Evolutionary conservation across 371 early-diverging fungal genomes (phyloP), one percentile per base, ranked within the genome.

Genomic region (Saksenaea vasiformis): DNA sequence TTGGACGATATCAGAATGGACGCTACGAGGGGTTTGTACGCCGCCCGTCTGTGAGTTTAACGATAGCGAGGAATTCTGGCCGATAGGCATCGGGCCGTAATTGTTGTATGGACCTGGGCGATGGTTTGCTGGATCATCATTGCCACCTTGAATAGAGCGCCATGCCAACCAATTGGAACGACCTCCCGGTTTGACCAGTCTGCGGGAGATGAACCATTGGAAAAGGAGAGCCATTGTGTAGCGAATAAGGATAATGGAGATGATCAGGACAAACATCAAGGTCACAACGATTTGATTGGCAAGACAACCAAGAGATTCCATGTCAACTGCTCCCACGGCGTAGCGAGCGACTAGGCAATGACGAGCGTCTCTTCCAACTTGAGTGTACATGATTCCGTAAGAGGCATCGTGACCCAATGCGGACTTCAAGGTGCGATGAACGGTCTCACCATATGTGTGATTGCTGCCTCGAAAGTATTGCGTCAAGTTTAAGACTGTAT

Each of bases 191-290:
- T 77, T 80, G 24, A 73, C 82, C 37, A 84, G 62, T 54, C 73
- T 64, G 47, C 76, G 67, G 1, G 76, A 54, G 44, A 83, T 77
- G 51, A 83, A 67, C 88, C 88, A 85, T 56, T 85, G 85, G 73
- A 89, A 90, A 7, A 83, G 55, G 0, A 85, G 65, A 0, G 90
- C 90, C 67, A 90, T 80, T 0, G 84, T 66, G 63, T 88, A 89
- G 3, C 82, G 80, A 5, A 80, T 68, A n/a, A 76, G 65, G 55
- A 84, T 75, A 36, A 84, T 67, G 11, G 70, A 72, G n/a, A 82
- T 57, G 62, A 84, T 79, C n/a, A 82, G 73, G 1, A 75, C 76
- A 22, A 84, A 61, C 69, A 76, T 77, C 4, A 79, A 9, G 5
- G 59, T 77, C 73, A 80, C 73, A 15, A 84, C 71, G 35, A 82